Percentiles rank a stretch among this genome's conserved stretches.
Conservation (phyloP, 495 filamentous ascomycete genomes). For the Thozetella sp. region DNA sequence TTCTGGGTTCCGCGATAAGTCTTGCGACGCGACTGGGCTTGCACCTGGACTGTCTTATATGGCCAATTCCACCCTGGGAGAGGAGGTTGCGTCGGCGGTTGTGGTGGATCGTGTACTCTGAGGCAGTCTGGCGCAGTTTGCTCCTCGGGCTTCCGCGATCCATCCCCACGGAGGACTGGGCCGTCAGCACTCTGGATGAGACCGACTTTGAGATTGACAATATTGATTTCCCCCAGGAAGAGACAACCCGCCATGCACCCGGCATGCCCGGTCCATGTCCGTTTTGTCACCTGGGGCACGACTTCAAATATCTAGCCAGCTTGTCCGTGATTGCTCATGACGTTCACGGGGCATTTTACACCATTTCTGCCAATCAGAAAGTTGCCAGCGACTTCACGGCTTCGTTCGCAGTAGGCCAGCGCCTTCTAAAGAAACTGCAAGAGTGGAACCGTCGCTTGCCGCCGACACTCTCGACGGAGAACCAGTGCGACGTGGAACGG, state of each 20-base stretch:
- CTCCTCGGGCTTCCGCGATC: slow-evolving; percentile 1
- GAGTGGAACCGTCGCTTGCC: not conserved
- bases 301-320: slow-evolving; percentile 2
- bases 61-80: slow-evolving; percentile 3
- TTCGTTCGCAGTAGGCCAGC: too few relatives aligned
- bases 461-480: not conserved
- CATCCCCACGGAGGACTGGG: slow-evolving; percentile 9
- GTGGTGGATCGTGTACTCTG: slow-evolving; percentile 3
- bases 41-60: slow-evolving; percentile 2
- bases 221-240: not conserved
- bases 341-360: slow-evolving; percentile 18
- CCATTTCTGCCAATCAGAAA: not conserved
- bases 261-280: not conserved
- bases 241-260: slow-evolving; percentile 3
- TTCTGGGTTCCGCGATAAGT: slow-evolving; percentile 33
- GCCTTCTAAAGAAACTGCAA: too few relatives aligned
- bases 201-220: not conserved
- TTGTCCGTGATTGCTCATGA: slow-evolving; percentile 20
- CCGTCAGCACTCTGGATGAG: slow-evolving; percentile 1
- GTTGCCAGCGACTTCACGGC: not conserved
- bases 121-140: slow-evolving; percentile 1
- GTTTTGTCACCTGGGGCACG: slow-evolving; percentile 5
- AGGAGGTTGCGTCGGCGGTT: not conserved
- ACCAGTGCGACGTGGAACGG: not conserved
- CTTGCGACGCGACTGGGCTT: slow-evolving; percentile 21